phyloP scores from a whole-genome alignment of 106 monocot species.

The Acorus calamus region DNA sequence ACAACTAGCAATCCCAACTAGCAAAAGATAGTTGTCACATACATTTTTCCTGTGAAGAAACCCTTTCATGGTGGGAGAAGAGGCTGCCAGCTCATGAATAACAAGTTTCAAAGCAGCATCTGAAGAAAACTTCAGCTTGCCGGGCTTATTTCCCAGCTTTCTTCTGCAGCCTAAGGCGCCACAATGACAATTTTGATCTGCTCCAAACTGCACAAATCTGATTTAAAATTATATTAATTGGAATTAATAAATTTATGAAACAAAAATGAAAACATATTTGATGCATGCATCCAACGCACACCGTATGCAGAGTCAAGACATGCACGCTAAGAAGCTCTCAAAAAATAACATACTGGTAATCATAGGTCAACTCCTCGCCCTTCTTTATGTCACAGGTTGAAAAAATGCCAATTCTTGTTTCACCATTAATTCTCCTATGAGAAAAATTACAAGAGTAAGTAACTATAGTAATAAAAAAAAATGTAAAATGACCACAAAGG shows the following conservation, averaged over 20 bases:
- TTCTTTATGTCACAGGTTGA: constrained; percentile 67
- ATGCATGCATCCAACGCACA: too few relatives aligned
- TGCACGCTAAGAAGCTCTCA: not conserved
- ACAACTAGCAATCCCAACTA: not conserved
- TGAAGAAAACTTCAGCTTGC: constrained; percentile 39
- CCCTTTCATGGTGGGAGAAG: constrained; percentile 25
- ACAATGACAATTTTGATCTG: constrained; percentile 92
- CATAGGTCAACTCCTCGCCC: constrained; percentile 84
- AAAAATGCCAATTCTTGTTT: constrained; percentile 99
- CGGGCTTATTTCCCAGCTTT: constrained; percentile 72
- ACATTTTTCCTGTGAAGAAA: constrained; percentile 13
- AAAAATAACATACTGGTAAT: constrained; percentile 65
- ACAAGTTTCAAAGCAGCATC: constrained; percentile 30
- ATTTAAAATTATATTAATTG: not conserved
- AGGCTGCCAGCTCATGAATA: constrained; percentile 23
- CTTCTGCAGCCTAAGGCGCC: constrained; percentile 60
- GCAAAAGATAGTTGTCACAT: not conserved
- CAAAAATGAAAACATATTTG: too few relatives aligned
- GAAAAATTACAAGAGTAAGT: too few relatives aligned
- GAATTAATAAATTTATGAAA: not conserved
- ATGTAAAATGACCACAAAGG: not conserved
- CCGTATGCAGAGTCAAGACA: not conserved
- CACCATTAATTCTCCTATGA: constrained; percentile 80
- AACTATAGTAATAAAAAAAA: constrained; percentile 4
- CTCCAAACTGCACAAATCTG: constrained; percentile 99